Base-by-base conservation (phyloP, 257 asterid species). In the Lycium barbarum region DNA sequence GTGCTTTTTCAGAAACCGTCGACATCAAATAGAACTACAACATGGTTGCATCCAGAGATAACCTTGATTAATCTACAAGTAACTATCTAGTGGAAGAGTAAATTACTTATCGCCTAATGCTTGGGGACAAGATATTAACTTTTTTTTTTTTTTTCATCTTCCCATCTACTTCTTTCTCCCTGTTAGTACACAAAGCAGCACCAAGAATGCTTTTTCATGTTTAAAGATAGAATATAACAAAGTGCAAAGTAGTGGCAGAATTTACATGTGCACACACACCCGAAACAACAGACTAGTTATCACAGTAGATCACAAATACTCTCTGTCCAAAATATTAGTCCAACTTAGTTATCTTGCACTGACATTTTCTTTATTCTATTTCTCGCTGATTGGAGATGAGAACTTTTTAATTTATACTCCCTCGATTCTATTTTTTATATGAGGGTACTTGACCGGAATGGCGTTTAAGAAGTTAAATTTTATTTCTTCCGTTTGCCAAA, bases 31-130 rank as follows among this genome's bases (percentile, higher is more conserved):
- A 74, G 40, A 74, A 74, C 61, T 6, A 73, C 3, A 74, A 74
- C 45, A 74, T 49, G 81, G 59, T 47, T 47, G 59, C 20, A 73
- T 73, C 59, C 58, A 73, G 59, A 74, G 13, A 74, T 49, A 49
- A 20, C 20, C 43, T 74, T 20, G 81, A 74, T 49, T 49, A 0
- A 17, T 40, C 78, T 38, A 38, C 78, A 14, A 38, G 78, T n/a
- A 10, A 47, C 61, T 47, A 49, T 47, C 57, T 73, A 49, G 43
- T 20, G 6, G 5, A 12, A 47, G 40, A 49, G 33, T 20, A 73
- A 43, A 45, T 5, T 72, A 47, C 7, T 20, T 1, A 47, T 47
- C 35, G 4, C 17, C 61, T 49, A 26, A 49, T 74, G 61, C 43
- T 49, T 40, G 7, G 61, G 22, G 20, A 12, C 49, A 74, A 74